Evolutionary conservation across 2,329 filamentous ascomycete genomes (phyloP), one percentile per base, ranked within the genome.

Genomic region (Trichoderma lentiforme): DNA sequence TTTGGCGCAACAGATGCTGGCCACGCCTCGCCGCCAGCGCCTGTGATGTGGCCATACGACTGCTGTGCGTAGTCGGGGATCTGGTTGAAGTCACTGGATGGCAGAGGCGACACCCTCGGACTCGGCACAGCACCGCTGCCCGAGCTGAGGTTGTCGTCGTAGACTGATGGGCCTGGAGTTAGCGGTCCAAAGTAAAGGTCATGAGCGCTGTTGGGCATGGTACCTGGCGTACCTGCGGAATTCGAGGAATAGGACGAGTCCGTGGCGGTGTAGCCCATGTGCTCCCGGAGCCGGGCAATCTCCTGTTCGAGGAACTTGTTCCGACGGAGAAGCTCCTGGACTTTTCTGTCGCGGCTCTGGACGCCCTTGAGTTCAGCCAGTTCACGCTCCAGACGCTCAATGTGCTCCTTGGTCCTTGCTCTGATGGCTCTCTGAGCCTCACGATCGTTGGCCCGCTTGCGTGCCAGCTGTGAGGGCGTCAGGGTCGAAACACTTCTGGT

Each of bases 401-500:
- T 97, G 80, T 94, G 92, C 78, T 92, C 89, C 83, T 94, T 95
- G 51, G 94, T 97, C 76, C 94, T 88, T 80, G 94, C 93, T 64
- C 94, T 87, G 74, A 97, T 97, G 56, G 93, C 93, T 64, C 94
- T 89, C 83, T 97, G 94, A 56, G 94, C 94, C 82, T 97, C 93
- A 73, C 94, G 89, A 80, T 97, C 94, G 83, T 97, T 97, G 78
- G 93, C 93, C 74, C 95, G 88, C 85, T 97, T 98, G 81, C 94
- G 92, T 34, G 92, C 93, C 72, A 97, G 88, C 82, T 97, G 95
- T 73, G 95, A 92, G 6, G 94, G 92, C 12, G 93, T 97, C 79
- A 97, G 86, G 78, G 93, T 95, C 74, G 94, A 93, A 71, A 97
- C 94, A 74, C 93, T 94, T 75, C 94, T 89, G 72, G 92, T 88